phyloP scores from a whole-genome alignment of 495 filamentous ascomycete genomes.

The Hypoxylon fuscum region DNA sequence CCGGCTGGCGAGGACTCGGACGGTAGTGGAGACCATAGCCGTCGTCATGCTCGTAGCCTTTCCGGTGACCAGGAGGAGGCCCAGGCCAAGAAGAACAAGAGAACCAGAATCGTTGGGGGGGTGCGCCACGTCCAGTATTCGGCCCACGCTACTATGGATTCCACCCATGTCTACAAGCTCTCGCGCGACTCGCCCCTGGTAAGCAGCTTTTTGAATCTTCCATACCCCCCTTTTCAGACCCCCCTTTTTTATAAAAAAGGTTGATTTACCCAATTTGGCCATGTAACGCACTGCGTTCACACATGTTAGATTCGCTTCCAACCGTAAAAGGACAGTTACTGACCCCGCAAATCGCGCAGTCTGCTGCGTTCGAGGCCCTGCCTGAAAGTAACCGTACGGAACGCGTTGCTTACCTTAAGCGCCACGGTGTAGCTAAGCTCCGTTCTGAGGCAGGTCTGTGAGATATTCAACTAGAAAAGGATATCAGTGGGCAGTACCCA shows the following conservation, averaged over 20 bases:
- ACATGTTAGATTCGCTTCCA: neutral
- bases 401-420: neutral
- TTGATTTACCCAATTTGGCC: neutral
- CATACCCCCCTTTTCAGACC: neutral
- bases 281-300: neutral
- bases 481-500: neutral
- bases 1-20: neutral
- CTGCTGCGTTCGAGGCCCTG: neutral
- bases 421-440: neutral
- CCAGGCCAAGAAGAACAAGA: neutral
- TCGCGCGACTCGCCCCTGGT: conserved; percentile 4
- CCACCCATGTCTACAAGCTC: neutral
- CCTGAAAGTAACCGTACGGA: neutral
- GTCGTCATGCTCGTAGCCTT: neutral
- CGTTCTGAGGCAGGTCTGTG: neutral
- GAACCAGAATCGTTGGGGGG: neutral
- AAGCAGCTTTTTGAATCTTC: neutral
- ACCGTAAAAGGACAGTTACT: neutral
- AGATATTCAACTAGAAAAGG: neutral
- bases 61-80: neutral
- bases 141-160: neutral
- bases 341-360: neutral
- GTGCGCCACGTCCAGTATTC: neutral
- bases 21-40: conserved; percentile 1
- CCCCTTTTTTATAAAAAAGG: neutral